Base-by-base conservation (phyloP, 2,329 filamentous ascomycete species). In the Rosellinia necatrix region DNA sequence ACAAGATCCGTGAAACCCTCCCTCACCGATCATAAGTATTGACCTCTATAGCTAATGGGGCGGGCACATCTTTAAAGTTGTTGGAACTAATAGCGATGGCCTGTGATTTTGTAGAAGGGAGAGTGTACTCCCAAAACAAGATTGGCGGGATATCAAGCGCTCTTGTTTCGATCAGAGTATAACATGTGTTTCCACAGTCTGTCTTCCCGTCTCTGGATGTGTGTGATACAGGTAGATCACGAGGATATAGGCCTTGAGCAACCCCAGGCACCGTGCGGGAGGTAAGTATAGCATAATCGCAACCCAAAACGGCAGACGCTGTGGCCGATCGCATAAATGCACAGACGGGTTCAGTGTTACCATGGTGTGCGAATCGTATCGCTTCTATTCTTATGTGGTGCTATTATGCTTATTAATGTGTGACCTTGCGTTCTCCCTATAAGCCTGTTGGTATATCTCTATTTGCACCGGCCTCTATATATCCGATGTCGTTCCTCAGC, bases 161-260 rank as follows among this genome's bases (percentile, higher is more conserved):
- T 15, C 25, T 42, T 29, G 50, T 46, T 49, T 54, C 13, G 17
- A 47, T 49, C 21, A 21, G 15, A 30, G 13, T 41, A 32, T 40
- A 43, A 12, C 19, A 13, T 22, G 40, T 22, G 6, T 25, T 6
- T 38, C 21, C 6, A 19, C n/a, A 12, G 4, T 15, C 32, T 35
- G 49, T 8, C 3, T 40, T 44, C 6, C 34, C 12, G 41, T 46
- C 38, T 38, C 24, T 53, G n/a, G 21, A 30, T 4, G 15, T 35
- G 43, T 58, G 44, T 53, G 43, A 53, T 50, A 54, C 44, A 49
- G 34, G 50, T 47, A 49, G 50, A 58, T 58, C 55, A 44, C 29
- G 35, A 24, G n/a, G 37, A 53, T 53, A 37, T 37, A 4, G 22
- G n/a, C n/a, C n/a, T n/a, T n/a, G n/a, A n/a, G n/a, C n/a, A n/a